A percentile compares a stretch with the other conserved stretches of the same genome.
These are phyloP conservation scores for Ogataea glucozyma DNA, from an alignment of 805 yeast genomes.

Conservation along the genomic window DNA sequence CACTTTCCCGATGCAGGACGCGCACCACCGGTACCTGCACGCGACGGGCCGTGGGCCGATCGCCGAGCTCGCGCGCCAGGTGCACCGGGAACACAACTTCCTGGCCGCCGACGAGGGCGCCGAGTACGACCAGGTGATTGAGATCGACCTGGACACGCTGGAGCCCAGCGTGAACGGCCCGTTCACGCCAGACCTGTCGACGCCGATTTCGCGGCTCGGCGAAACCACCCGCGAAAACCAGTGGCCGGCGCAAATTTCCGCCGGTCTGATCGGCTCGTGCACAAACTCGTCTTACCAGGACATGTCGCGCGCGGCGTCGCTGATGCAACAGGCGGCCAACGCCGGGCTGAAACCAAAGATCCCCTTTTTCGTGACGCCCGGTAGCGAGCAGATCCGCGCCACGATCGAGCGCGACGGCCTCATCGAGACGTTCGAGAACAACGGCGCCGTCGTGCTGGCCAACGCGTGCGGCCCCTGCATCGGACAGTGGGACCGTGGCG, in stretches of 20 bases:
- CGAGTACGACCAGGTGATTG: conserved; percentile 90
- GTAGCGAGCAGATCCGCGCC: conserved; percentile 98
- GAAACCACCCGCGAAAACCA: conserved; percentile 79
- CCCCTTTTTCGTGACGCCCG: conserved; percentile 93
- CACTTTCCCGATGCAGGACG: conserved; percentile 92
- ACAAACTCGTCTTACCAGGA: conserved; percentile 98
- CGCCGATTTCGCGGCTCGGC: conserved; percentile 87
- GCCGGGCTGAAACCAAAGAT: conserved; percentile 93
- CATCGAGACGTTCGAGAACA: conserved; percentile 81
- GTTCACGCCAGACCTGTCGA: conserved; percentile 96
- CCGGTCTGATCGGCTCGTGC: conserved; percentile 97
- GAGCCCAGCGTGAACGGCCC: conserved; percentile 99
- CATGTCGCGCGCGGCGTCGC: conserved; percentile 94
- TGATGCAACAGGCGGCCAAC: conserved; percentile 84
- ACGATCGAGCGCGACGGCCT: conserved; percentile 97
- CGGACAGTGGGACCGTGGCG: conserved; percentile 97
- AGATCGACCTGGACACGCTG: conserved; percentile 81
- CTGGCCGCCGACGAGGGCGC: conserved; percentile 89
- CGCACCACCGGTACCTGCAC: conserved; percentile 81
- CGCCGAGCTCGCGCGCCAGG: conserved; percentile 74
- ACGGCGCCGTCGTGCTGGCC: conserved; percentile 93
- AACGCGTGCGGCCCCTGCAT: conserved; percentile 99
- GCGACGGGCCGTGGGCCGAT: conserved; percentile 87
- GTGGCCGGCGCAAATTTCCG: conserved; percentile 93
- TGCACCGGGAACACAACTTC: conserved; percentile 59